Conservation (phyloP, 1,139 yeast species). For the Diutina rugosa region DNA sequence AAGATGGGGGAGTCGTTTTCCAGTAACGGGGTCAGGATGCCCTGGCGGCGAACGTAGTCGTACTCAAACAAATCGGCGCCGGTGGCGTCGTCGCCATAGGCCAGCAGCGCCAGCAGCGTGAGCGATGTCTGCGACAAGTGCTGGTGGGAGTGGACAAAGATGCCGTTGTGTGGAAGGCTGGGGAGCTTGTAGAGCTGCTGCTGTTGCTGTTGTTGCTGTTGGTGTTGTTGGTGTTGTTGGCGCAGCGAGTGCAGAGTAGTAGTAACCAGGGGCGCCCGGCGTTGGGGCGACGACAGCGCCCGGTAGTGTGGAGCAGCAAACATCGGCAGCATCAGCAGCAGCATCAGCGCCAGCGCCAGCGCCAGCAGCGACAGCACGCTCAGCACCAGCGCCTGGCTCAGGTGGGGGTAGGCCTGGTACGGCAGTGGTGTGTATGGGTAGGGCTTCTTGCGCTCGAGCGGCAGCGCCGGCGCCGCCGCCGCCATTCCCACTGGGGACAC, state of each 20-base stretch:
- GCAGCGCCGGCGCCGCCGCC: neutral
- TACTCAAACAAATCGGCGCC: constrained; percentile 1
- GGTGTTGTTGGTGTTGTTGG: too few relatives aligned
- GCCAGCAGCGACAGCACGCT: neutral
- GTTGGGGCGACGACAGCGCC: neutral
- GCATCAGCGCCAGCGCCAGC: neutral
- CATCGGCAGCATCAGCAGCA: neutral
- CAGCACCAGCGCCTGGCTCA: neutral
- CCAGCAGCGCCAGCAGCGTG: neutral
- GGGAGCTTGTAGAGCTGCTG: neutral
- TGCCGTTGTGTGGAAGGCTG: neutral
- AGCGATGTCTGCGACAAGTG: neutral
- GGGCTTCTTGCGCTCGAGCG: neutral
- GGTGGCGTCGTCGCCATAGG: neutral
- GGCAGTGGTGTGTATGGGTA: neutral
- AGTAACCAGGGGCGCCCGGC: neutral
- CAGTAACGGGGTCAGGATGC: constrained; percentile 1
- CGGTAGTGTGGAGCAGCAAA: neutral
- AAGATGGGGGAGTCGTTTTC: constrained; percentile 2
- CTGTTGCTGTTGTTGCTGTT: too few relatives aligned
- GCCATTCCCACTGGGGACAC: neutral
- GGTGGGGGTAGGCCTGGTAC: neutral
- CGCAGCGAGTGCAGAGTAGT: too few relatives aligned
- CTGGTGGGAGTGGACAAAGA: constrained; percentile 1
- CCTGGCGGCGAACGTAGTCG: constrained; percentile 1